Evolutionary conservation across 768 basidiomycete genomes (phyloP), one percentile per base, ranked within the genome.

Genomic region (Lanmaoa pseudosensibilis): DNA sequence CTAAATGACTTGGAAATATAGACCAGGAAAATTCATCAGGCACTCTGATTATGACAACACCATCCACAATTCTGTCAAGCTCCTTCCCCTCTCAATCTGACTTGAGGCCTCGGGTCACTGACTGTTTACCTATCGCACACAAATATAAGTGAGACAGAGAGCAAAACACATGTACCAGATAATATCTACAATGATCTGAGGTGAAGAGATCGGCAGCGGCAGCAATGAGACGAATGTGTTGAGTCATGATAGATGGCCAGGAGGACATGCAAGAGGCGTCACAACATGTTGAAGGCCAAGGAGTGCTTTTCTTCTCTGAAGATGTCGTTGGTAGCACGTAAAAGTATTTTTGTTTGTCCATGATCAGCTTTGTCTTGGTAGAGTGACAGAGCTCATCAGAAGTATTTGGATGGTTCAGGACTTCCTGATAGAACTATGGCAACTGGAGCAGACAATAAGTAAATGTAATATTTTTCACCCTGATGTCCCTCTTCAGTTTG

Each of bases 21-120:
- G 74, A 78, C 96, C 97, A 99, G 1, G 90, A 93, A 25, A 87
- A 68, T 65, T 92, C 87, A 63, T 97, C 88, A 0, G 85, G 82
- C 10, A 94, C 81, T 16, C 79, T 76, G 19, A 99, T 76, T 7
- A 96, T 72, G 3, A 97, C 81, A 30, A 85, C 83, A 3, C 94
- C 94, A 16, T 82, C 76, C 2, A 91, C 80, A 33, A 97, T 73
- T 16, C 83, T 82, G 40, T 92, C 83, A 12, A 97, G 76, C 61
- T 92, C 86, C 10, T 69, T 65, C n/a, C 83, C n/a, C n/a, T n/a
- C n/a, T n/a, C n/a, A n/a, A n/a, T n/a, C n/a, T n/a, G n/a, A n/a
- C n/a, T n/a, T n/a, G n/a, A n/a, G n/a, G n/a, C n/a, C n/a, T n/a
- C n/a, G n/a, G n/a, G n/a, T n/a, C n/a, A n/a, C n/a, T n/a, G n/a